Base-by-base conservation (phyloP, 2,329 filamentous ascomycete genomes). In the Penicillium thymicola region DNA sequence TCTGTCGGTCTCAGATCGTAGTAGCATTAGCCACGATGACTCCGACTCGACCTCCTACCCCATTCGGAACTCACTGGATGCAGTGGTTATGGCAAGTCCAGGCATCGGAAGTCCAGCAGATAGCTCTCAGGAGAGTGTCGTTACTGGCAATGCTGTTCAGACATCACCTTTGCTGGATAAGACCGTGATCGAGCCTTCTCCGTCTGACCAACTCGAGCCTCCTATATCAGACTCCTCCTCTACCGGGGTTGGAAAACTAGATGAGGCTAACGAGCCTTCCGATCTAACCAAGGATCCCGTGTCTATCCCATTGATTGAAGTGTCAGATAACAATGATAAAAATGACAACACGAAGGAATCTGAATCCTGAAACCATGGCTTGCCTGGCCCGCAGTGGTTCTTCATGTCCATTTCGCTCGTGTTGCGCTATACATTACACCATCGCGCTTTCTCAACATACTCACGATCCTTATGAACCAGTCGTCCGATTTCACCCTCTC, bases 1-100 rank as follows among this genome's bases (percentile, higher is more conserved):
- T n/a, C 57, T 72, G n/a, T 72, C 70, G 1, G 64, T 69, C 4
- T 73, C 71, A 7, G 71, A 72, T 27, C 61, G 65, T 13, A 72
- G 70, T 55, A 73, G 71, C 41, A 59, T 70, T 18, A 71, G 68
- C 47, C 65, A 70, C 27, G 69, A 70, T 14, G 66, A 68, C 1
- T 59, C 58, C 6, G 69, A 70, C 21, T 59, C 68, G 1, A 34
- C 62, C 4, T 63, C 62, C 4, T 63, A 58, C 28, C 62, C 64
- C 1, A 62, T 61, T 28, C 61, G 52, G 28, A 60, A 63, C 38
- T 67, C 69, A 2, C 62, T 66, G 6, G 67, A 67, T 32, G 55
- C 64, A 5, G 63, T 62, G 5, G 13, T 70, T 9, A 67, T 66
- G 63, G 63, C 62, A 14, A 66, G 64, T 38, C 63, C 67, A 9